Percentiles rank a stretch among this genome's conserved stretches.
These are phyloP conservation scores for Salix viminalis DNA, from an alignment of 345 rosid genomes.

Conservation along the genomic window DNA sequence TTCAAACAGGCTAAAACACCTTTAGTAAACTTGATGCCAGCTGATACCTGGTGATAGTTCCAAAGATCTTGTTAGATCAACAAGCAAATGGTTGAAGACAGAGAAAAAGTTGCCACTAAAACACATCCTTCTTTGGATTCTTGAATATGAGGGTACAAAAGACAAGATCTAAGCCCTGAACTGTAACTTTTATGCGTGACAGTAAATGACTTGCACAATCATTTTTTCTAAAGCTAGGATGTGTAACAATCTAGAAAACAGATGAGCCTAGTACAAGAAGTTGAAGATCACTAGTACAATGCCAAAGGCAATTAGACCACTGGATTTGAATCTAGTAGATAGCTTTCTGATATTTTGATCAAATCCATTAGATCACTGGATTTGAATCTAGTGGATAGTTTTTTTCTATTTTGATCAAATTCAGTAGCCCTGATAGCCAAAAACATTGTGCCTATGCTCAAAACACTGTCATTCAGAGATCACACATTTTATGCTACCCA, in stretches of 20 bases:
- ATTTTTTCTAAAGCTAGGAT: background rate
- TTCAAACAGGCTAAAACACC: conserved; percentile 68
- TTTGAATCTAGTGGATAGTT: background rate
- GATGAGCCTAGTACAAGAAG: background rate
- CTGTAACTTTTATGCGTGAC: background rate
- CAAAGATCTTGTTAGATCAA: conserved; percentile 18
- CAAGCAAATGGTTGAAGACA: background rate
- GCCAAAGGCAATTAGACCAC: background rate
- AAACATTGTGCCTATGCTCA: background rate
- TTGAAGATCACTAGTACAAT: background rate
- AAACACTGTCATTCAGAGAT: background rate
- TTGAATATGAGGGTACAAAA: background rate
- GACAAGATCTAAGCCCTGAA: background rate
- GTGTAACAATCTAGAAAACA: background rate
- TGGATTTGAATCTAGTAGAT: background rate
- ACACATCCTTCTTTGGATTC: background rate
- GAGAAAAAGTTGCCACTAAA: background rate
- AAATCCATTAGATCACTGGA: background rate
- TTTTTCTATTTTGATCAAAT: background rate
- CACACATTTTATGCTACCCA: background rate
- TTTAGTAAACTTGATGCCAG: conserved; percentile 59
- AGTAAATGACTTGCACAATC: background rate
- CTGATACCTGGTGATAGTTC: conserved; percentile 53
- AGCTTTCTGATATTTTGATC: background rate
- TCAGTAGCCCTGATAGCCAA: background rate